Percentiles rank a stretch among this genome's conserved stretches.
phyloP scores from a whole-genome alignment of 225 moss, liverwort and hornwort species.

The Physcomitrellopsis africana region DNA sequence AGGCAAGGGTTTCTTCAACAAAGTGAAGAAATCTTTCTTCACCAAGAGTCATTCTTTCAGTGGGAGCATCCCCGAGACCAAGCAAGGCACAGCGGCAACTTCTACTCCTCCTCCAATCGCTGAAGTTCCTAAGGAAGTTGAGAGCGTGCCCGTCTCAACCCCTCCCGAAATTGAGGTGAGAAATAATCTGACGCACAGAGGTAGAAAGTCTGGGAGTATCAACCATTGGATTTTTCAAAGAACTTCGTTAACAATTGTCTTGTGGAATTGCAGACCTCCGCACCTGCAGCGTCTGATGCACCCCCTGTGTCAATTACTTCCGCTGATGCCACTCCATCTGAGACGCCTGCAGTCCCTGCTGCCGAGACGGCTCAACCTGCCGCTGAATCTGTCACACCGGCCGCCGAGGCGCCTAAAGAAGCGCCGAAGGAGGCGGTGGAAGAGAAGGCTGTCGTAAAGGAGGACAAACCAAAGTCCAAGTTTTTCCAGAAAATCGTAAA shows the following conservation, averaged over 20 bases:
- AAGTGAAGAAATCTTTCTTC: constrained; percentile 45
- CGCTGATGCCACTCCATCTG: background rate
- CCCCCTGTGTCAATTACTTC: background rate
- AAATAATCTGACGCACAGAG: background rate
- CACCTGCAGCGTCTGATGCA: background rate
- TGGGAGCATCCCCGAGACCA: constrained; percentile 42
- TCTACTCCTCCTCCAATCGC: constrained; percentile 28
- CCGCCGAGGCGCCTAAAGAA: constrained; percentile 37
- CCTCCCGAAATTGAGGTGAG: constrained; percentile 33
- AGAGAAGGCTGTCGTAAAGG: constrained; percentile 34
- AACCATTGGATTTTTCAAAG: too few relatives aligned
- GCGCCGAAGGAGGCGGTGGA: constrained; percentile 16
- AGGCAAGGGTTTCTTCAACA: constrained; percentile 39
- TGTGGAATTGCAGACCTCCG: constrained; percentile 13
- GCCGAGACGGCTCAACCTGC: constrained; percentile 5
- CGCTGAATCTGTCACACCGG: constrained; percentile 9
- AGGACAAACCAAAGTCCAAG: constrained; percentile 43
- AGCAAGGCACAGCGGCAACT: background rate
- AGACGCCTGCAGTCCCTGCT: background rate
- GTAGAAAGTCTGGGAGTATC: too few relatives aligned
- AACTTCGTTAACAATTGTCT: background rate
- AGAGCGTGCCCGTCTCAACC: background rate
- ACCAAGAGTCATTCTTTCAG: constrained; percentile 50
- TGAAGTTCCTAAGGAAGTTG: constrained; percentile 32
- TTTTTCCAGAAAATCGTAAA: constrained; percentile 54